These are phyloP conservation scores for Stentor roeselii DNA, from an alignment of 73 alveolate species.

Conservation along the genomic window DNA sequence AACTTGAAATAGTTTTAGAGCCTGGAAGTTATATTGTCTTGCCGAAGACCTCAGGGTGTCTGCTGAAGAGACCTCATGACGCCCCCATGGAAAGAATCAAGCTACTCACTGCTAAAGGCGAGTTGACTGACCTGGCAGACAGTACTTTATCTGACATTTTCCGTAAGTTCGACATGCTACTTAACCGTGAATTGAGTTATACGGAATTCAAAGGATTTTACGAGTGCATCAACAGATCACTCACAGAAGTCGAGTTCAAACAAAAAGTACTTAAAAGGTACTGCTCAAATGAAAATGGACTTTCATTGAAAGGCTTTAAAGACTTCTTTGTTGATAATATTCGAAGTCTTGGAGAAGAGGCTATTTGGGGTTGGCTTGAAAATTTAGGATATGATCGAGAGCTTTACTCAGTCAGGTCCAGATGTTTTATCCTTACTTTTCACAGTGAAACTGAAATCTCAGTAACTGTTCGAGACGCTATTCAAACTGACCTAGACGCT, in stretches of 20 bases:
- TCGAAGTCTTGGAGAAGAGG: constrained; percentile 26
- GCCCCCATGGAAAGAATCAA: no score
- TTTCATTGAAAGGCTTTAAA: constrained; percentile 46
- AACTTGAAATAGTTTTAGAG: not conserved
- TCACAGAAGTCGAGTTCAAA: constrained; percentile 37
- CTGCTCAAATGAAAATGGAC: constrained; percentile 38
- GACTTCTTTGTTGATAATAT: constrained; percentile 38
- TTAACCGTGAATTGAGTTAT: constrained; percentile 43
- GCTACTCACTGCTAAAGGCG: no score
- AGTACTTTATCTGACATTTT: constrained; percentile 49
- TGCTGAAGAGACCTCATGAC: not conserved
- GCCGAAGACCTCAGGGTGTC: not conserved
- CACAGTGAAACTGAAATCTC: constrained; percentile 37
- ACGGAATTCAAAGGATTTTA: constrained; percentile 48
- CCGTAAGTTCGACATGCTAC: constrained; percentile 46
- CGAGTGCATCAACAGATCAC: constrained; percentile 35
- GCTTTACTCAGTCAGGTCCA: constrained; percentile 36
- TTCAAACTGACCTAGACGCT: constrained; percentile 22
- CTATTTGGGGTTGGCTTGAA: constrained; percentile 31
- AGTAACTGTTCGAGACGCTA: constrained; percentile 31
- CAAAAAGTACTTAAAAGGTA: constrained; percentile 45
- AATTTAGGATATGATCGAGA: constrained; percentile 54
- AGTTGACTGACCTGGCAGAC: no score
- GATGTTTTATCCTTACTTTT: constrained; percentile 44
- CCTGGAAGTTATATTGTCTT: not conserved